Conservation (phyloP, 208 protist species). For the Wallacemonas sp. region DNA sequence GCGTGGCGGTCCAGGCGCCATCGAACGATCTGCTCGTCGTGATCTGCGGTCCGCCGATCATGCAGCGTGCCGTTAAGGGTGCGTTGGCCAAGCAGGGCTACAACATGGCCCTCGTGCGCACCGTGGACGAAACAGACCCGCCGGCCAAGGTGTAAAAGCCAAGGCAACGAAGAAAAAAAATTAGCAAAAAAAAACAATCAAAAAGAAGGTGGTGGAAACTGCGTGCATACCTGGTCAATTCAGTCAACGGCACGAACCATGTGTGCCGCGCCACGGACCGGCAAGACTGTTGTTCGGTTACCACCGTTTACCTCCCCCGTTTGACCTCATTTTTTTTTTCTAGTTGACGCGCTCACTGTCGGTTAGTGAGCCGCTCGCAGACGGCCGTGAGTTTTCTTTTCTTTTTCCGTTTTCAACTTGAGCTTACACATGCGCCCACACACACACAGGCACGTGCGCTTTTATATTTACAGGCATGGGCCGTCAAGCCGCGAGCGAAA, state of each 20-base stretch:
- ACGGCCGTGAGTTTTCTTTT: background rate
- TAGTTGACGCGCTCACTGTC: too few species aligned
- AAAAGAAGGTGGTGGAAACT: background rate
- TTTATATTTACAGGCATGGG: too few species aligned
- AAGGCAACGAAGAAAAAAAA: conserved; percentile 1
- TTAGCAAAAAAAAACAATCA: conserved; percentile 9
- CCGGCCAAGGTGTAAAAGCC: conserved; percentile 37
- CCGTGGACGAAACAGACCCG: conserved; percentile 37
- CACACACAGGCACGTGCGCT: too few species aligned
- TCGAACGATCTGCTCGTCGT: conserved; percentile 62
- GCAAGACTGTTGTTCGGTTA: too few species aligned
- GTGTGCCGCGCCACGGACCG: too few species aligned
- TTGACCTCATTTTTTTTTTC: conserved; percentile 16
- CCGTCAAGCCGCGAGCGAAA: too few species aligned
- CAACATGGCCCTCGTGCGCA: conserved; percentile 49
- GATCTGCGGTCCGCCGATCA: conserved; percentile 75
- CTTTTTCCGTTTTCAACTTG: background rate
- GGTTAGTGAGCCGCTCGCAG: too few species aligned
- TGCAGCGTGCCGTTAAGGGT: conserved; percentile 57
- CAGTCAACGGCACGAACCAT: too few species aligned
- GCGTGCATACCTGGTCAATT: too few species aligned
- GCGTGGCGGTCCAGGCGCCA: conserved; percentile 45
- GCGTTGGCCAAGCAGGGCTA: conserved; percentile 35
- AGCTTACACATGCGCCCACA: too few species aligned
- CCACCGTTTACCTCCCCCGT: too few species aligned